These are phyloP conservation scores for Fonsecaea nubica DNA, from an alignment of 2,329 filamentous ascomycete species.

Conservation along the genomic window DNA sequence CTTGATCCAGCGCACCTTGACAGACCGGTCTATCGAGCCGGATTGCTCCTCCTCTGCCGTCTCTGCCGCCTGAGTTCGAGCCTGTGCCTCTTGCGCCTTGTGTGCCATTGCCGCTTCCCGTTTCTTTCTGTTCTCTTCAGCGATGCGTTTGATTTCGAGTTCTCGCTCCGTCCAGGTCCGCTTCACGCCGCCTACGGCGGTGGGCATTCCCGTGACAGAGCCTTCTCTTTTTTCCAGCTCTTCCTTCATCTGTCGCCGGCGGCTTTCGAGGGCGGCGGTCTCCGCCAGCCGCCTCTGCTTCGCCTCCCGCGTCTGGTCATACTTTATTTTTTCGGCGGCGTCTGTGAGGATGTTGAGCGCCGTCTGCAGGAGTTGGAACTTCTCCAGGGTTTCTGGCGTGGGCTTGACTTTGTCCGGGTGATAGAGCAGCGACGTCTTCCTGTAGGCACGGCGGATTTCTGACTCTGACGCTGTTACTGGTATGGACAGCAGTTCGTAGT, in stretches of 20 bases:
- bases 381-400: slow-evolving; percentile 71
- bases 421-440: slow-evolving; percentile 83
- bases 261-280: slow-evolving; percentile 74
- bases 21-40: slow-evolving; percentile 57
- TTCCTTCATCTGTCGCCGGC: slow-evolving; percentile 78
- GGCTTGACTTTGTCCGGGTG: slow-evolving; percentile 88
- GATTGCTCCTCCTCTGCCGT: slow-evolving; percentile 32
- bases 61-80: slow-evolving; percentile 43
- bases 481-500: slow-evolving; percentile 77
- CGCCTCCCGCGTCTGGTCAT: slow-evolving; percentile 78
- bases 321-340: slow-evolving; percentile 71
- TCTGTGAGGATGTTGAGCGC: slow-evolving; percentile 85
- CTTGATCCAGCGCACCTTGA: slow-evolving; percentile 63
- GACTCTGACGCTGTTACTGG: slow-evolving; percentile 66
- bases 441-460: slow-evolving; percentile 84
- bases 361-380: slow-evolving; percentile 84
- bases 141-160: slow-evolving; percentile 60
- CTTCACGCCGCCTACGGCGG: slow-evolving; percentile 55
- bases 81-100: slow-evolving; percentile 51
- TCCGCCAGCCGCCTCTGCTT: slow-evolving; percentile 72
- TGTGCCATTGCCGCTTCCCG: slow-evolving; percentile 53
- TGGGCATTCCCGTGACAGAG: slow-evolving; percentile 40
- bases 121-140: slow-evolving; percentile 60
- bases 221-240: slow-evolving; percentile 77
- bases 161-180: slow-evolving; percentile 61